phyloP scores from a whole-genome alignment of 805 yeast species.

The Brettanomyces sp. region DNA sequence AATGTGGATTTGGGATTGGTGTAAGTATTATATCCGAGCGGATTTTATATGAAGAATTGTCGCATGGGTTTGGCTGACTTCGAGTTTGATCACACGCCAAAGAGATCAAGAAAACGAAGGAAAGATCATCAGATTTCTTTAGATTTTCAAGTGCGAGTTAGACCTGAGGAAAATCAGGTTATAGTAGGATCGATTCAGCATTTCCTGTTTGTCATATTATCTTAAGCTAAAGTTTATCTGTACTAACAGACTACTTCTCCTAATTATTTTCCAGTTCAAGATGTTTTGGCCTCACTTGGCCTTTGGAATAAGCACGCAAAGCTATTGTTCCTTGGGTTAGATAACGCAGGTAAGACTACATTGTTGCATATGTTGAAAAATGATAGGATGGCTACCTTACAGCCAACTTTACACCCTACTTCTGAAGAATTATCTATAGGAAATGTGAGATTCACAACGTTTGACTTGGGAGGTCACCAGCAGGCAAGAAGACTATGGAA shows the following conservation, averaged over 20 bases:
- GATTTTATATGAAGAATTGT: no score
- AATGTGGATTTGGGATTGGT: constrained; percentile 32
- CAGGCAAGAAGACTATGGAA: constrained; percentile 99
- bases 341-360: constrained; percentile 97
- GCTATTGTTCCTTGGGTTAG: constrained; percentile 89
- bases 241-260: neutral
- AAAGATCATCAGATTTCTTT: no score
- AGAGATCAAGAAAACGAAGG: no score
- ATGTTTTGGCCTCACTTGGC: constrained; percentile 69
- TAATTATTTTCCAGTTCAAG: constrained; percentile 42
- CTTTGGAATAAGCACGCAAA: constrained; percentile 94
- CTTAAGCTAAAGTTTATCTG: neutral
- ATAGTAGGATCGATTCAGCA: neutral
- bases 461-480: constrained; percentile 96
- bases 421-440: constrained; percentile 97
- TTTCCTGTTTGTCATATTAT: neutral
- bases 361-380: constrained; percentile 78
- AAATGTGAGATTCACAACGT: constrained; percentile 91
- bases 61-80: no score
- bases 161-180: neutral
- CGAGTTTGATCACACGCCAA: no score
- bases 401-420: constrained; percentile 98
- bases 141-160: no score
- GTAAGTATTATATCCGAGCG: constrained; percentile 19
- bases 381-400: constrained; percentile 94